phyloP scores from a whole-genome alignment of 2,329 filamentous ascomycete species.

The Blastomyces parvus region DNA sequence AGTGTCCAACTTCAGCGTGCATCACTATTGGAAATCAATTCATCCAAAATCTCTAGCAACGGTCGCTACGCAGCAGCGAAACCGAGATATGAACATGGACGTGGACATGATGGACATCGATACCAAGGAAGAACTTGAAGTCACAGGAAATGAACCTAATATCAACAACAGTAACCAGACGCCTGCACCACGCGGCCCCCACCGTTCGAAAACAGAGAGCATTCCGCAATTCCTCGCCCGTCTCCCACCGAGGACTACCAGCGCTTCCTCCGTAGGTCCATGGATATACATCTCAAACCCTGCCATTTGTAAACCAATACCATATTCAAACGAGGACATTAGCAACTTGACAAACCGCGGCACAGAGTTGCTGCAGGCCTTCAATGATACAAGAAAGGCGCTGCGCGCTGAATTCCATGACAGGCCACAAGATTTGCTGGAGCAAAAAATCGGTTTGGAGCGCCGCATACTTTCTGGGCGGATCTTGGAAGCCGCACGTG shows the following conservation, averaged over 20 bases:
- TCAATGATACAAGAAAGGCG: constrained; percentile 38
- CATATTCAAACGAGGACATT: constrained; percentile 35
- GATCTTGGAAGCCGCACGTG: constrained; percentile 53
- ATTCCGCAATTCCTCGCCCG: constrained; percentile 57
- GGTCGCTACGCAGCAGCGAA: constrained; percentile 23
- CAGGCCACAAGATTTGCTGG: constrained; percentile 33
- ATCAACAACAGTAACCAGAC: not conserved
- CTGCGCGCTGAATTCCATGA: constrained; percentile 43
- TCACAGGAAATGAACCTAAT: not conserved
- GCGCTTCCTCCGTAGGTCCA: constrained; percentile 36
- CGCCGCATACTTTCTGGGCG: constrained; percentile 41
- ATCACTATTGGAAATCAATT: constrained; percentile 41
- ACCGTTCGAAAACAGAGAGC: constrained; percentile 55
- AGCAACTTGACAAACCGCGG: constrained; percentile 46
- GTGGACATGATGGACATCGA: not conserved
- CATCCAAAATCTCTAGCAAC: constrained; percentile 27
- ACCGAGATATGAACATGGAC: not conserved
- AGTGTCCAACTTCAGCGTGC: constrained; percentile 43
- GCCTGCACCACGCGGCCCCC: not conserved
- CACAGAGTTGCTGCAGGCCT: constrained; percentile 44
- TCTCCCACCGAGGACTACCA: constrained; percentile 57
- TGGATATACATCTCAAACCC: constrained; percentile 72
- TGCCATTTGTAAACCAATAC: constrained; percentile 21
- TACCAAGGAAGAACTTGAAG: not conserved
- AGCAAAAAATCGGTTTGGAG: constrained; percentile 33